Evolutionary conservation across 139 green algal genomes (phyloP).

Genomic region (Mychonastes homosphaera): DNA sequence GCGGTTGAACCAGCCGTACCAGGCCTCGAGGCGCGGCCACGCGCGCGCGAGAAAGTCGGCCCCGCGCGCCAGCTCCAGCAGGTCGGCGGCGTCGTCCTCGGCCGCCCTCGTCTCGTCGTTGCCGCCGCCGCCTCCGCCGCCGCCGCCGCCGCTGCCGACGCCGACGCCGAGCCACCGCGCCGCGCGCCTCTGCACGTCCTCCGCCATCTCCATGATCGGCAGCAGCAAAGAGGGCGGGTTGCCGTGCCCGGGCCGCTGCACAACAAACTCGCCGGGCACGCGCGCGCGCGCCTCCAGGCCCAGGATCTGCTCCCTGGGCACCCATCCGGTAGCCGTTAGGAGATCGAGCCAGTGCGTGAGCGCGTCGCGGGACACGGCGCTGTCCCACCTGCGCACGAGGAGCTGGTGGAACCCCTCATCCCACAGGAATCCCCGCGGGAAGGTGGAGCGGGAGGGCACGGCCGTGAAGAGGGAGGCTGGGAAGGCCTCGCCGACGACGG

Average conservation of each 20-base stretch:
- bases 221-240: slow-evolving; percentile 92
- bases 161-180: neutral
- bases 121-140: neutral
- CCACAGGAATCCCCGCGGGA: slow-evolving; percentile 93
- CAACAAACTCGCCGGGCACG: slow-evolving; percentile 84
- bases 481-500: too few relatives aligned
- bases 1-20: slow-evolving; percentile 82
- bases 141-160: neutral
- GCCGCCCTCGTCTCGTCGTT: slow-evolving; percentile 6
- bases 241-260: slow-evolving; percentile 65
- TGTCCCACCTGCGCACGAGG: slow-evolving; percentile 53
- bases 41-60: slow-evolving; percentile 33
- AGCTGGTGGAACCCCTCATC: slow-evolving; percentile 97
- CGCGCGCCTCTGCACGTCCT: slow-evolving; percentile 5
- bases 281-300: slow-evolving; percentile 55
- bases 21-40: slow-evolving; percentile 65
- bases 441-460: slow-evolving; percentile 79
- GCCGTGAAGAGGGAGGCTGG: slow-evolving; percentile 50
- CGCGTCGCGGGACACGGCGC: slow-evolving; percentile 52
- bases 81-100: neutral
- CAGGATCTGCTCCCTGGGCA: slow-evolving; percentile 59
- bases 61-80: slow-evolving; percentile 13
- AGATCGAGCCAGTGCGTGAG: slow-evolving; percentile 90
- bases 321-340: slow-evolving; percentile 50
- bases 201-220: slow-evolving; percentile 53